A percentile compares a stretch with the other conserved stretches of the same genome.
Evolutionary conservation across 305 asterid genomes (phyloP).

Genomic region (Coffea humblotiana): DNA sequence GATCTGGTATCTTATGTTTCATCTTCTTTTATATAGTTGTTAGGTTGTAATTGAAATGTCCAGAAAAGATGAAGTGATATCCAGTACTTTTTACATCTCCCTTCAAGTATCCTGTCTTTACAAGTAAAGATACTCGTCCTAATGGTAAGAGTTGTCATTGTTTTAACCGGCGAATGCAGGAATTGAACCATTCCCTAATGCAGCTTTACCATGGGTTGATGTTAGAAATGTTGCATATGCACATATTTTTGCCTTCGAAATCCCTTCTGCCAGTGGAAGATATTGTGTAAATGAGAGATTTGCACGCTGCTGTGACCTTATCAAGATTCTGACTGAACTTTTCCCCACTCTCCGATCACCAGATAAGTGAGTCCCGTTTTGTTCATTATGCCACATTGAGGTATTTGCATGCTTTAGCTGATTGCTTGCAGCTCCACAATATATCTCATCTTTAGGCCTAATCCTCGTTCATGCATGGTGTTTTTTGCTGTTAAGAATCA

Average conservation of each 20-base stretch:
- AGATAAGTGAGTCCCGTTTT: slow-evolving; percentile 25
- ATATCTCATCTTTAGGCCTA: no score
- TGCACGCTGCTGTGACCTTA: slow-evolving; percentile 12
- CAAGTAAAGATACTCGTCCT: neutral
- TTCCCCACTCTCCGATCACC: slow-evolving; percentile 38
- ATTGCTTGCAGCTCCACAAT: no score
- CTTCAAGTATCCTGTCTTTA: no score
- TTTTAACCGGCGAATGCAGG: slow-evolving; percentile 1
- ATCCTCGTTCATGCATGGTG: no score
- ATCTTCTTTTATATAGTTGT: no score
- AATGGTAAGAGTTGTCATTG: neutral
- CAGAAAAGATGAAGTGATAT: no score
- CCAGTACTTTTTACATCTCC: no score
- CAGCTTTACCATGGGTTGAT: slow-evolving; percentile 31
- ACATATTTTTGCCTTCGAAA: slow-evolving; percentile 45
- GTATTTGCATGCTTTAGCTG: no score
- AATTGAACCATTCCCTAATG: slow-evolving; percentile 15
- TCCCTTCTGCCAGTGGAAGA: slow-evolving; percentile 45
- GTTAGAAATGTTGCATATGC: slow-evolving; percentile 51
- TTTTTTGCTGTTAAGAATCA: no score
- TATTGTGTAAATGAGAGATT: slow-evolving; percentile 27
- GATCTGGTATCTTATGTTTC: no score
- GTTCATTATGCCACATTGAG: no score
- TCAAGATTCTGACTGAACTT: slow-evolving; percentile 27
- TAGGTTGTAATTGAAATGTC: no score